Base-by-base conservation (phyloP, 2,329 filamentous ascomycete genomes). In the Teratosphaeria destructans region DNA sequence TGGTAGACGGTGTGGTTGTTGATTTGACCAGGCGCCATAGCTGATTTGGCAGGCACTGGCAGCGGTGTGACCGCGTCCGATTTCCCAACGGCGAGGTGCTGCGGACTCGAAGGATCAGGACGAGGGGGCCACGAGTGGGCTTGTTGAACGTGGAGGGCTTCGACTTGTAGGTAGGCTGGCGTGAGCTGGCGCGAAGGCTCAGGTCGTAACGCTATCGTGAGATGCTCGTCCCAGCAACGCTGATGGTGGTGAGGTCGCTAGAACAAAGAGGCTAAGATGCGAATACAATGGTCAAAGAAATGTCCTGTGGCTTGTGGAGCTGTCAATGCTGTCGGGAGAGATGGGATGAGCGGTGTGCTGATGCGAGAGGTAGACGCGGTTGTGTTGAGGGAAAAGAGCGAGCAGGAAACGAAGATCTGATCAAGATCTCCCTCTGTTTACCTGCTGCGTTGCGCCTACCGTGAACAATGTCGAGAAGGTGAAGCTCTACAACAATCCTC, bases 1-100 rank as follows among this genome's bases (percentile, higher is more conserved):
- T 95, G 79, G 77, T 96, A 95, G 64, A 96, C 85, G 56, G 66
- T 69, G 59, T 70, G 64, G 63, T 72, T 70, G 64, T 62, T 64
- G 63, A 73, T 69, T 62, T 72, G 70, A 56, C 67, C 66, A n/a
- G 72, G 73, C 61, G 72, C 69, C 73, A 75, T 75, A 59, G 27
- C 27, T 32, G 27, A 55, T 5, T 29, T n/a, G 53, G 53, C 27
- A 29, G 53, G 34, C 29, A 55, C 53, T 32, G 27, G 53, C 34
- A 34, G 27, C 53, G 27, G 32, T 12, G 16, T 7, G 10, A 27
- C 27, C 34, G 23, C 27, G 53, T 55, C 29, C 7, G 27, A 10
- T 10, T 32, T 32, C 14, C 27, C 26, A 7, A 34, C 23, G 34
- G 53, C 27, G 23, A 32, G 53, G 19, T 55, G 29, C 53, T 55